Percentiles rank a stretch among this genome's conserved stretches.
Conservation (phyloP, 495 filamentous ascomycete species). For the Xylaria palmicola region DNA sequence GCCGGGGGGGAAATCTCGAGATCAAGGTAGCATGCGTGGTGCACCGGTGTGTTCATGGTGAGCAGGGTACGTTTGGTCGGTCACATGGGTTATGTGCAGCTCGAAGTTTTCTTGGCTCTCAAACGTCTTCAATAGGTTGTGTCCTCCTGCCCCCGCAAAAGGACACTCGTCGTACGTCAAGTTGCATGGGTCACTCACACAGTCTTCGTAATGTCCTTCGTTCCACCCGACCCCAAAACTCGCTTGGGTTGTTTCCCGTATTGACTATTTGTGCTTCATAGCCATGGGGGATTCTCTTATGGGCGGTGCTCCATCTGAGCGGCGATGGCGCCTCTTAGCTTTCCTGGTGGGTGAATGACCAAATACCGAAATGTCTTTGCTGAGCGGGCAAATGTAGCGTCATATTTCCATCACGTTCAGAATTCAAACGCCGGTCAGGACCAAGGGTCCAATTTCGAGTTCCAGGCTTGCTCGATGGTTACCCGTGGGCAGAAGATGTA, state of each 20-base stretch:
- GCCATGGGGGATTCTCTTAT: background rate
- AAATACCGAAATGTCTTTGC: no score
- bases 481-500: no score
- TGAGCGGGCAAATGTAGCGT: background rate
- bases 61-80: constrained; percentile 19
- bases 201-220: background rate
- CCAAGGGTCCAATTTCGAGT: no score
- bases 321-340: no score
- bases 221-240: background rate
- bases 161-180: constrained; percentile 9
- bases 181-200: constrained; percentile 8
- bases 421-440: no score
- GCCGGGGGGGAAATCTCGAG: background rate
- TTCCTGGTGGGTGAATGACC: no score
- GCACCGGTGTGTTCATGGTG: constrained; percentile 32
- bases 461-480: no score
- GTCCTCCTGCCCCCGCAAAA: constrained; percentile 9
- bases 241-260: background rate
- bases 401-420: constrained; percentile 4
- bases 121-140: background rate
- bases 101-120: constrained; percentile 6
- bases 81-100: constrained; percentile 32
- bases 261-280: background rate
- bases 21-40: constrained; percentile 8
- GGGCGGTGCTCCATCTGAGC: background rate